Evolutionary conservation across 768 basidiomycete genomes (phyloP).

Genomic region (Coprinopsis cinerea): DNA sequence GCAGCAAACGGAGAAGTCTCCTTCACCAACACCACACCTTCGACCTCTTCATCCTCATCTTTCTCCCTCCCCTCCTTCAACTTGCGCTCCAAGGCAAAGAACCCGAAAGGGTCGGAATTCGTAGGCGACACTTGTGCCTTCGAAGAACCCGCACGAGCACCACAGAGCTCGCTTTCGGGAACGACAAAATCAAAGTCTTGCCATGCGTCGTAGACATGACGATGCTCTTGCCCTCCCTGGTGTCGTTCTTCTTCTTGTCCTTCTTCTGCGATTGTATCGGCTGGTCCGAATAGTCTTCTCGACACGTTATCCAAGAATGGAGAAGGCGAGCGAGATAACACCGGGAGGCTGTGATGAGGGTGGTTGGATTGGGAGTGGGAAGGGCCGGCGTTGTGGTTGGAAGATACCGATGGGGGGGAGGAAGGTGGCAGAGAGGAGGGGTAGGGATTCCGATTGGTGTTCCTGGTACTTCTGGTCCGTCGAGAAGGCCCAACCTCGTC

Average conservation of each 20-base stretch:
- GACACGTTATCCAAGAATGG: conserved; percentile 5
- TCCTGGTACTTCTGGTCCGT: no score
- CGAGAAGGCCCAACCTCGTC: background rate
- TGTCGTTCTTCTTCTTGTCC: no score
- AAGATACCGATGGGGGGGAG: conserved; percentile 24
- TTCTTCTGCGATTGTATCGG: background rate
- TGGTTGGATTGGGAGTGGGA: conserved; percentile 10
- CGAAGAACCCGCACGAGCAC: no score
- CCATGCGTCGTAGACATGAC: conserved; percentile 16
- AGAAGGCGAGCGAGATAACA: conserved; percentile 10
- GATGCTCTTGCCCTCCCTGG: no score
- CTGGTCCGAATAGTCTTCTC: conserved; percentile 7
- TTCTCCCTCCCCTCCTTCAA: conserved; percentile 36
- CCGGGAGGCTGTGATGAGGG: conserved; percentile 5
- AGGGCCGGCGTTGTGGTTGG: no score
- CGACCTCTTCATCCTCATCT: conserved; percentile 17
- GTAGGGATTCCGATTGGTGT: background rate
- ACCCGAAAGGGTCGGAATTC: conserved; percentile 51
- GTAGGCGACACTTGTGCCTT: conserved; percentile 10
- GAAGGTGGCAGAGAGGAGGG: conserved; percentile 31
- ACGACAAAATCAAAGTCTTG: conserved; percentile 16
- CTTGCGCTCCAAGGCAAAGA: conserved; percentile 47
- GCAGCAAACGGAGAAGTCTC: conserved; percentile 25
- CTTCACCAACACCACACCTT: conserved; percentile 19
- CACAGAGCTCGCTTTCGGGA: conserved; percentile 7